Evolutionary conservation across 805 yeast species (phyloP).

Genomic region (Cyberlindnera bimundalis): DNA sequence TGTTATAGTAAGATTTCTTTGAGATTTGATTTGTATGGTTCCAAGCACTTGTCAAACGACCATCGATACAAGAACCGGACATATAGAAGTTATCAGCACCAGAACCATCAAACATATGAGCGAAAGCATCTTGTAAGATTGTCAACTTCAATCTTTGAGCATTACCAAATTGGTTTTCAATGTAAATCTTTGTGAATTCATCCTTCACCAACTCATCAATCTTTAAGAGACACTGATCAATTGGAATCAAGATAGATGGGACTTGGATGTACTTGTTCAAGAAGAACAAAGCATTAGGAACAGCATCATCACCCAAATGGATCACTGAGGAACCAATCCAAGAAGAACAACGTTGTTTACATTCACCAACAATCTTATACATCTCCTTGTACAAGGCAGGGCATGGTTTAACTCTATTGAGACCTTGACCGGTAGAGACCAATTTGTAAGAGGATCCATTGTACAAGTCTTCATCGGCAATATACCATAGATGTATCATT

Average conservation of each 20-base stretch:
- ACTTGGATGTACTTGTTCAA: conserved; percentile 78
- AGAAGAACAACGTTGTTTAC: conserved; percentile 55
- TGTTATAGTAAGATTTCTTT: conserved; percentile 58
- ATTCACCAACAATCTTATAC: conserved; percentile 65
- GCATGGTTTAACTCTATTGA: conserved; percentile 71
- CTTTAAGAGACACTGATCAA: conserved; percentile 53
- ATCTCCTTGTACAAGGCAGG: conserved; percentile 66
- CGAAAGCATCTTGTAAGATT: conserved; percentile 39
- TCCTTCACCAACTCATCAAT: conserved; percentile 54
- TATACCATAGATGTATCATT: conserved; percentile 72
- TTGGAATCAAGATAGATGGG: conserved; percentile 72
- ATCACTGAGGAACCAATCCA: conserved; percentile 84
- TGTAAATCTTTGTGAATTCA: conserved; percentile 45
- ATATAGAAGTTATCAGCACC: conserved; percentile 83
- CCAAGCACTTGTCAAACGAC: conserved; percentile 78
- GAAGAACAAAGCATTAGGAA: conserved; percentile 78
- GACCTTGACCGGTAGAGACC: conserved; percentile 76
- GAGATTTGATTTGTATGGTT: conserved; percentile 72
- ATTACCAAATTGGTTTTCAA: conserved; percentile 55
- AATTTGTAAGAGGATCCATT: conserved; percentile 52
- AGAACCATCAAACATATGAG: conserved; percentile 64
- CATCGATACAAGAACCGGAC: conserved; percentile 84
- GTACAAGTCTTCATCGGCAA: conserved; percentile 71
- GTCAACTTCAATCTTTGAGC: conserved; percentile 48
- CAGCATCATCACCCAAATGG: conserved; percentile 80